Conservation (phyloP, 2,329 filamentous ascomycete genomes). For the Pseudogymnoascus sp. region DNA sequence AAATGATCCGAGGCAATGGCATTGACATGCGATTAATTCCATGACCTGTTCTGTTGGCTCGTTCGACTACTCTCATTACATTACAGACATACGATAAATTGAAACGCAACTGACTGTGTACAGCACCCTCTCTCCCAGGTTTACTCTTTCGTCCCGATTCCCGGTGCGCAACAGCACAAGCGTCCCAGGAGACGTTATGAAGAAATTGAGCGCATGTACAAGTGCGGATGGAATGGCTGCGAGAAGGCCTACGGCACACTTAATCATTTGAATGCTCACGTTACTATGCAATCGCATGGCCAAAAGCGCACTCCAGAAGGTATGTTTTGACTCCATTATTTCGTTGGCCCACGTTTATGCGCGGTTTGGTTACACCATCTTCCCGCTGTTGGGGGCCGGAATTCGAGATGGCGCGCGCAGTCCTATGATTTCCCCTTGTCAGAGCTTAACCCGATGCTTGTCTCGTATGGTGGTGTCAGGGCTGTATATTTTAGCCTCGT, state of each 20-base stretch:
- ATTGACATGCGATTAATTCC: background rate
- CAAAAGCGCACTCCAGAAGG: conserved; percentile 94
- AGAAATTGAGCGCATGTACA: conserved; percentile 99
- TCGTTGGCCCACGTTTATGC: background rate
- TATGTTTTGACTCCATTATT: conserved; percentile 40
- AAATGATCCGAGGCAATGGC: background rate
- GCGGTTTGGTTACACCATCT: background rate
- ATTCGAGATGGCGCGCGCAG: background rate
- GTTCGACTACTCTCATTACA: conserved; percentile 9
- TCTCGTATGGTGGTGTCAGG: background rate
- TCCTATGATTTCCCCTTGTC: conserved; percentile 6
- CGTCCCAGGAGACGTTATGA: conserved; percentile 87
- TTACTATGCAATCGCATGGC: conserved; percentile 97
- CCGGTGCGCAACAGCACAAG: conserved; percentile 95
- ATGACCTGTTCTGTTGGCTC: conserved; percentile 8
- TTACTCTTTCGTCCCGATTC: conserved; percentile 96
- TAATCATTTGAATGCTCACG: conserved; percentile 95
- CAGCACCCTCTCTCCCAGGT: conserved; percentile 59
- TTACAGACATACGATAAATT: conserved; percentile 10
- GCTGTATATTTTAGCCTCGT: conserved; percentile 6
- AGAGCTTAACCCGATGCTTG: conserved; percentile 8
- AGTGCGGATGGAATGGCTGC: conserved; percentile 96
- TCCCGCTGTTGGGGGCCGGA: background rate
- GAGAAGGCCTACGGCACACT: conserved; percentile 97
- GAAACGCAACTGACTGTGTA: conserved; percentile 20